Evolutionary conservation across 2,329 filamentous ascomycete genomes (phyloP).

Genomic region (Beauveria sp.): DNA sequence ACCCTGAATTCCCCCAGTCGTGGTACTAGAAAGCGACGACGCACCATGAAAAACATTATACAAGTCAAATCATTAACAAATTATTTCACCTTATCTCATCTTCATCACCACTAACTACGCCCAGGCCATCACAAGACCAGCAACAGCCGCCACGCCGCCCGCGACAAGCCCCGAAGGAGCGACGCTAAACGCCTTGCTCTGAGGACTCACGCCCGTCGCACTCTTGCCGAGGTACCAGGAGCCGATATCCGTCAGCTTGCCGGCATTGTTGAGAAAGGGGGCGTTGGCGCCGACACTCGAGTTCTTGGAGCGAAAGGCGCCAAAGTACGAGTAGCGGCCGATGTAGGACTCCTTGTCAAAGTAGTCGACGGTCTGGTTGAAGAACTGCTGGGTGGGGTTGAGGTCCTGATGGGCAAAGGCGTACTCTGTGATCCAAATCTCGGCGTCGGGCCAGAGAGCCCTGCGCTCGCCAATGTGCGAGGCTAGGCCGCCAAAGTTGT

Average conservation of each 20-base stretch:
- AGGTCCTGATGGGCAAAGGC: constrained; percentile 53
- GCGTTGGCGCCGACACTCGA: constrained; percentile 70
- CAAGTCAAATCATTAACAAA: neutral
- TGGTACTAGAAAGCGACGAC: too few relatives aligned
- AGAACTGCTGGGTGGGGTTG: constrained; percentile 53
- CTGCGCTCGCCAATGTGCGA: constrained; percentile 52
- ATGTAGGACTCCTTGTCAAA: constrained; percentile 53
- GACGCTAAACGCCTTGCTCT: constrained; percentile 13
- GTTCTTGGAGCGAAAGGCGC: constrained; percentile 59
- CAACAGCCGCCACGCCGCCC: neutral
- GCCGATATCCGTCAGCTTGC: constrained; percentile 67
- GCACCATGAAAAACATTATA: neutral
- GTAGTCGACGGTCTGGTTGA: constrained; percentile 57
- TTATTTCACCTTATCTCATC: neutral
- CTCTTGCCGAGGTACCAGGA: constrained; percentile 63
- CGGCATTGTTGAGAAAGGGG: constrained; percentile 60
- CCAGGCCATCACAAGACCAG: neutral
- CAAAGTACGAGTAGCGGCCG: constrained; percentile 67
- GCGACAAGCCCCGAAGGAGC: neutral
- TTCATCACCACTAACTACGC: neutral
- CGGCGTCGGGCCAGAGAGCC: constrained; percentile 45
- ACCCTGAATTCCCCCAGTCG: neutral
- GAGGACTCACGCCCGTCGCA: constrained; percentile 37
- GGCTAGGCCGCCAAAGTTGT: constrained; percentile 60
- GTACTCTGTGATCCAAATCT: constrained; percentile 76